These are phyloP conservation scores for Allomyces macrogynus DNA, from an alignment of 192 early-diverging fungal species.

Conservation along the genomic window DNA sequence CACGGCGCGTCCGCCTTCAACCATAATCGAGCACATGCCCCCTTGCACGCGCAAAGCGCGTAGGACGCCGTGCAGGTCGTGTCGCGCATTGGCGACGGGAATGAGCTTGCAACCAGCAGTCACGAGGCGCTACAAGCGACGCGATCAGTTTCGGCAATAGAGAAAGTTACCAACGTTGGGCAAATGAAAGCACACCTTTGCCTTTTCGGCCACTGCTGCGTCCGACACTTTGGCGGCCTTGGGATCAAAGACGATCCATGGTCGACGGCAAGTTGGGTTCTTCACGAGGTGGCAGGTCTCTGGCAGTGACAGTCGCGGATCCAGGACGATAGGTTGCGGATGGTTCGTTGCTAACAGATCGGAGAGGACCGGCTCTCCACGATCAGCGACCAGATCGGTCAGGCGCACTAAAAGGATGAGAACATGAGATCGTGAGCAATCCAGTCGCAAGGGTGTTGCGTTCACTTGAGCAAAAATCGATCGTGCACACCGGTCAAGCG, in stretches of 20 bases:
- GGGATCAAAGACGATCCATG: slow-evolving; percentile 32
- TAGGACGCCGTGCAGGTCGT: slow-evolving; percentile 1
- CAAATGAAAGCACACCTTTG: slow-evolving; percentile 1
- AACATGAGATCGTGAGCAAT: not conserved
- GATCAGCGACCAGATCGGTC: slow-evolving; percentile 1
- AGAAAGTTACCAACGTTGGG: not conserved
- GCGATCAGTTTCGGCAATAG: not conserved
- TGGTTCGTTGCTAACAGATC: slow-evolving; percentile 5
- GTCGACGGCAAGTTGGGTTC: slow-evolving; percentile 15
- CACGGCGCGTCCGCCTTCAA: slow-evolving; percentile 67
- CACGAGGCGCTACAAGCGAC: slow-evolving; percentile 1
- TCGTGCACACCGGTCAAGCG: slow-evolving; percentile 29
- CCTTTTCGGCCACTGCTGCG: slow-evolving; percentile 3
- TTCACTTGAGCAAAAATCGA: not conserved
- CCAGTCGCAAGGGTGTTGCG: not conserved
- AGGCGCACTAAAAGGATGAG: not conserved
- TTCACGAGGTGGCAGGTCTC: slow-evolving; percentile 27
- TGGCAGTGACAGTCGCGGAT: slow-evolving; percentile 43
- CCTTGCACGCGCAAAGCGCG: slow-evolving; percentile 4
- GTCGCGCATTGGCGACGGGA: slow-evolving; percentile 9
- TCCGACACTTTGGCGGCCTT: slow-evolving; percentile 6
- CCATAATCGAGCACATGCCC: slow-evolving; percentile 48
- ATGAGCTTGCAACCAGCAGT: slow-evolving; percentile 4
- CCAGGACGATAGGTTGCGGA: slow-evolving; percentile 63
- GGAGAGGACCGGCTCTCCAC: no score